Evolutionary conservation across 2,329 filamentous ascomycete species (phyloP), one percentile per base, ranked within the genome.

Genomic region (Chaetomium sp.): DNA sequence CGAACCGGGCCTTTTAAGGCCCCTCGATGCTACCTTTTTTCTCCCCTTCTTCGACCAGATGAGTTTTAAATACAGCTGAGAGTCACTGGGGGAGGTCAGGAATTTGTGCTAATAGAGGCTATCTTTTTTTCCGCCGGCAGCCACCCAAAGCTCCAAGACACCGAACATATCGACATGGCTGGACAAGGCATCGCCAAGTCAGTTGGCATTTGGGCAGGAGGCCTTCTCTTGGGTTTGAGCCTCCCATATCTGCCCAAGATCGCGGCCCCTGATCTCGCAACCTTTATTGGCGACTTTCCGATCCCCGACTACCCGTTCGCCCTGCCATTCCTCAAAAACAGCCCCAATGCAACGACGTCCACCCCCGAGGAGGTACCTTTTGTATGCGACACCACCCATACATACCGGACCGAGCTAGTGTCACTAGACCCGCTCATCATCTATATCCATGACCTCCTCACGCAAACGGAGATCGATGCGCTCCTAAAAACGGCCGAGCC

Each of bases 341-440:
- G 32, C 12, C 41, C 40, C 3, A 49, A 19, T 40, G 27, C 5
- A 35, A 46, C 42, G 12, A 6, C 49, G 0, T 32, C 40, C 4
- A 19, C 44, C 3, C 11, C 32, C 10, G 32, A 47, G 4, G 34
- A 14, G 7, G 1, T 37, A 1, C 51, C 57, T 1, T 70, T 67
- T 49, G 55, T 56, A 44, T 74, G 71, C 58, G 62, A 62, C 9
- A n/a, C 47, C 0, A 50, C 64, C 1, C 68, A 71, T 19, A 55
- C 62, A 11, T 76, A 75, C 62, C 67, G 64, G 4, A 74, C 71
- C 0, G 69, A 74, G 53, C 68, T 76, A 43, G 65, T 76, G 41
- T 75, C 72, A 11, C 65, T 74, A 19, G 70, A 73, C 43, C 74
- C 74, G 1, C 64, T 76, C 1, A 65, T 75, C 7, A 71, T 76